A percentile compares a stretch with the other conserved stretches of the same genome.
These are phyloP conservation scores for Penicillium sp. DNA, from an alignment of 2,329 filamentous ascomycete genomes.

Conservation along the genomic window DNA sequence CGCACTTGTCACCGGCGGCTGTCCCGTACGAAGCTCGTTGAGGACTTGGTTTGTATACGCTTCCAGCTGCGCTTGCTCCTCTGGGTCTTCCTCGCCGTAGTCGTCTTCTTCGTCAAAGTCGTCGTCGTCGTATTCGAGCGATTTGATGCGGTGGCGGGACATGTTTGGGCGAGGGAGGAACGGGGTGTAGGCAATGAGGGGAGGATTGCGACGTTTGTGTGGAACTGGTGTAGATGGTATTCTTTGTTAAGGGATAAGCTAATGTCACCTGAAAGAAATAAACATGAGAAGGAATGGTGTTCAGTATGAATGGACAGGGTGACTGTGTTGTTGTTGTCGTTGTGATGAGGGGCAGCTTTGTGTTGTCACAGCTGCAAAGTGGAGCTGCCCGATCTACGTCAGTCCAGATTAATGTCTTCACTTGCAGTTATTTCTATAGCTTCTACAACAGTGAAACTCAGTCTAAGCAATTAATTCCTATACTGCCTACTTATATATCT, in stretches of 20 bases:
- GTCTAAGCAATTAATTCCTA: too few species aligned
- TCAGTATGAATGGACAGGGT: too few species aligned
- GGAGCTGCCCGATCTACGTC: neutral
- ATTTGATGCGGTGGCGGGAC: conserved; percentile 46
- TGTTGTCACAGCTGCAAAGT: neutral
- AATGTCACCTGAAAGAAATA: neutral
- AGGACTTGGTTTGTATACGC: conserved; percentile 65
- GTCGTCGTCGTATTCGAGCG: conserved; percentile 40
- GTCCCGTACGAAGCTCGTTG: conserved; percentile 58
- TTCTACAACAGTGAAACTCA: too few species aligned
- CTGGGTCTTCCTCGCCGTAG: conserved; percentile 39
- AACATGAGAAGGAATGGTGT: neutral
- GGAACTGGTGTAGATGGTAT: neutral
- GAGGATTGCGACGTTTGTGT: neutral
- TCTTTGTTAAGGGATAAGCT: neutral
- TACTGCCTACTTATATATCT: too few species aligned
- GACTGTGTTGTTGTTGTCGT: too few species aligned
- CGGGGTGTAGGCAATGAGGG: neutral
- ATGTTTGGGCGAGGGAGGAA: conserved; percentile 25
- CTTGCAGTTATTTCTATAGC: too few species aligned
- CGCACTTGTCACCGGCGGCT: conserved; percentile 53
- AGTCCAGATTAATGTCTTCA: too few species aligned
- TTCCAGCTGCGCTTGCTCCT: conserved; percentile 56
- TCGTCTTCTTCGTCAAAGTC: conserved; percentile 34
- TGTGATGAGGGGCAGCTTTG: too few species aligned